A percentile compares a stretch with the other conserved stretches of the same genome.
These are phyloP conservation scores for Debaryomyces coudertii DNA, from an alignment of 1,139 yeast species.

Conservation along the genomic window DNA sequence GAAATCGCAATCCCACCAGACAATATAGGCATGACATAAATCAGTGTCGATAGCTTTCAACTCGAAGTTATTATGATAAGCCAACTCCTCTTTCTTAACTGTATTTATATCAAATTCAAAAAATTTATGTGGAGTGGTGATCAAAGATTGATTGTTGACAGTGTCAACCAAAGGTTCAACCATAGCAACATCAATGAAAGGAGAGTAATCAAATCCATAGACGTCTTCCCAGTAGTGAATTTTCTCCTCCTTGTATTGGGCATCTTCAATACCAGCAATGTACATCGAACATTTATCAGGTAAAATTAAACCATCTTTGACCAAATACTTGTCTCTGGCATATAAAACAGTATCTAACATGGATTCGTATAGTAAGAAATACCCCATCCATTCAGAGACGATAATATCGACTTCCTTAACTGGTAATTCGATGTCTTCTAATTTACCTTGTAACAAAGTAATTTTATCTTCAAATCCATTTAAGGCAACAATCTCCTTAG, in stretches of 20 bases:
- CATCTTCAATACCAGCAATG: conserved; percentile 94
- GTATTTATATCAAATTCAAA: conserved; percentile 89
- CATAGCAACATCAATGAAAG: conserved; percentile 73
- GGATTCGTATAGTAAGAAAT: conserved; percentile 91
- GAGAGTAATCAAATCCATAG: conserved; percentile 92
- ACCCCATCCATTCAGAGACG: conserved; percentile 99
- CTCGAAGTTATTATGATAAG: conserved; percentile 68
- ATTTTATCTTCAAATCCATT: conserved; percentile 89
- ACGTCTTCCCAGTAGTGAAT: conserved; percentile 96
- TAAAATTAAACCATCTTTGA: conserved; percentile 84
- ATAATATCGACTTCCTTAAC: conserved; percentile 84
- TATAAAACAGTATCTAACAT: conserved; percentile 96
- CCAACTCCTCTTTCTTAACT: conserved; percentile 78
- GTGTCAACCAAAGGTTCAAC: conserved; percentile 94
- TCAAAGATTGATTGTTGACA: conserved; percentile 76
- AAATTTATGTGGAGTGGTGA: conserved; percentile 71
- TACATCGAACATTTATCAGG: conserved; percentile 94
- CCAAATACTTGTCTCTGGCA: conserved; percentile 92
- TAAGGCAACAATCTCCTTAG: conserved; percentile 76
- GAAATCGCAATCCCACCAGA: conserved; percentile 95
- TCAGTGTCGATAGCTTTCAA: conserved; percentile 79
- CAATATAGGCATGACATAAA: conserved; percentile 82
- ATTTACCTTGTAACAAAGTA: conserved; percentile 87
- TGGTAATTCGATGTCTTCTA: conserved; percentile 92
- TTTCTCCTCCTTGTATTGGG: conserved; percentile 89